Conservation (phyloP, 805 yeast genomes). For the Saccharomyces kudriavzevii region DNA sequence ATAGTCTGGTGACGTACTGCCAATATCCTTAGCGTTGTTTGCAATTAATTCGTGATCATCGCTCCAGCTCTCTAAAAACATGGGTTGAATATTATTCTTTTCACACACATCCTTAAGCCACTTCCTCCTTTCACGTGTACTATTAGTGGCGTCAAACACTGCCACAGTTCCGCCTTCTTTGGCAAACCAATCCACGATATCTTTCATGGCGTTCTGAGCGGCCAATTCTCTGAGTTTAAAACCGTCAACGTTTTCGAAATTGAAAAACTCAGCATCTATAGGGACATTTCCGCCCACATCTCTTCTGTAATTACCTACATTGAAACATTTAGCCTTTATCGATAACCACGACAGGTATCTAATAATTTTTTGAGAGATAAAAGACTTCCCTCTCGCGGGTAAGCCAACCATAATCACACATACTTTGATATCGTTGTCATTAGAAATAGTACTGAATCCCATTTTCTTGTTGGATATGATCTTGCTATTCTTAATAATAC, state of each 20-base stretch:
- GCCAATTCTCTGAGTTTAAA: slow-evolving; percentile 58
- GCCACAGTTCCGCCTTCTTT: slow-evolving; percentile 83
- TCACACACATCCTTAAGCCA: slow-evolving; percentile 55
- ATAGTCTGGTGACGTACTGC: slow-evolving; percentile 81
- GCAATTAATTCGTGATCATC: slow-evolving; percentile 70
- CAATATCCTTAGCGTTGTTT: slow-evolving; percentile 78
- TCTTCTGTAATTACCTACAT: slow-evolving; percentile 81
- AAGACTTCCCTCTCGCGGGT: slow-evolving; percentile 89
- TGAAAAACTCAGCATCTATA: slow-evolving; percentile 64
- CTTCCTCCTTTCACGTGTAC: slow-evolving; percentile 63
- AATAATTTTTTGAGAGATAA: slow-evolving; percentile 89
- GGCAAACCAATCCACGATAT: slow-evolving; percentile 80
- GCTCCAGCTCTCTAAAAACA: slow-evolving; percentile 89
- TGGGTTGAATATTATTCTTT: slow-evolving; percentile 68
- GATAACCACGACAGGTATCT: slow-evolving; percentile 90
- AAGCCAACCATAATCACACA: slow-evolving; percentile 86
- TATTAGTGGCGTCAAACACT: slow-evolving; percentile 87
- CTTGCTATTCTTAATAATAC: not conserved
- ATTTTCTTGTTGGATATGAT: slow-evolving; percentile 3
- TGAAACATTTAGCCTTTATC: slow-evolving; percentile 77
- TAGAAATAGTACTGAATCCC: slow-evolving; percentile 33
- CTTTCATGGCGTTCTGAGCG: slow-evolving; percentile 60
- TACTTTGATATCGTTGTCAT: slow-evolving; percentile 52
- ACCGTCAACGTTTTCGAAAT: slow-evolving; percentile 58
- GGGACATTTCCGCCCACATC: slow-evolving; percentile 41